Evolutionary conservation across 139 green algal species (phyloP).

Genomic region (Chlamydomonas incerta): DNA sequence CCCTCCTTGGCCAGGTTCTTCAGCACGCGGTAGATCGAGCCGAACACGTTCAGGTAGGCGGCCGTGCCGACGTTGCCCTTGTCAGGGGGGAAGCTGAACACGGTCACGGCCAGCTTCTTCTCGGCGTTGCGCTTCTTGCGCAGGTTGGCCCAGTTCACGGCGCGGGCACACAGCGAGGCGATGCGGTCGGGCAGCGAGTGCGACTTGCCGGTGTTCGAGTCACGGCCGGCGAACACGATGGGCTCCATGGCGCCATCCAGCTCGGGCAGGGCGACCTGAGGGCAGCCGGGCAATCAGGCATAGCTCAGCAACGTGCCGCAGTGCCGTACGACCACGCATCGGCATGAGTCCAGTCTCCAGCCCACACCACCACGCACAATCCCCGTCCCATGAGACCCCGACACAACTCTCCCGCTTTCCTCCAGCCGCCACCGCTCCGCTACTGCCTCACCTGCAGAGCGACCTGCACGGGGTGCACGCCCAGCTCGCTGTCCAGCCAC

Average conservation of each 20-base stretch:
- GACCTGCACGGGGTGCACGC: conserved; percentile 98
- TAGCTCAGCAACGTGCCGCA: too few species aligned
- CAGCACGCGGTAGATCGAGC: conserved; percentile 94
- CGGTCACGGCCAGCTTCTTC: conserved; percentile 97
- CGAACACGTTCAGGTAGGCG: conserved; percentile 99
- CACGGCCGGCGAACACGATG: conserved; percentile 98
- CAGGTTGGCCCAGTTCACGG: conserved; percentile 97
- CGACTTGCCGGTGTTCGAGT: conserved; percentile 96
- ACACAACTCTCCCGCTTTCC: too few species aligned
- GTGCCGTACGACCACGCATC: too few species aligned
- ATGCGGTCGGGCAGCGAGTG: conserved; percentile 98
- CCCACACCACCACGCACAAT: too few species aligned
- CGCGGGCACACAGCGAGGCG: conserved; percentile 82
- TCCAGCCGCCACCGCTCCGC: too few species aligned
- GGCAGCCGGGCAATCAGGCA: too few species aligned
- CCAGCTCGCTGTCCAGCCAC: conserved; percentile 96
- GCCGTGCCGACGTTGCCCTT: conserved; percentile 99
- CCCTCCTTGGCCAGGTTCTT: conserved; percentile 90
- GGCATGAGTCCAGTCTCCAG: too few species aligned
- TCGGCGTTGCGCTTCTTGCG: conserved; percentile 91
- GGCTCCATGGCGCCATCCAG: conserved; percentile 98
- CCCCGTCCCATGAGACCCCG: too few species aligned
- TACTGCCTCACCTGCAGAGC: conserved; percentile 84
- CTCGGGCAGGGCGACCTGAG: conserved; percentile 98
- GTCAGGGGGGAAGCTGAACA: conserved; percentile 99